phyloP scores from a whole-genome alignment of 169 alveolate genomes.

The Besnoitia besnoiti region DNA sequence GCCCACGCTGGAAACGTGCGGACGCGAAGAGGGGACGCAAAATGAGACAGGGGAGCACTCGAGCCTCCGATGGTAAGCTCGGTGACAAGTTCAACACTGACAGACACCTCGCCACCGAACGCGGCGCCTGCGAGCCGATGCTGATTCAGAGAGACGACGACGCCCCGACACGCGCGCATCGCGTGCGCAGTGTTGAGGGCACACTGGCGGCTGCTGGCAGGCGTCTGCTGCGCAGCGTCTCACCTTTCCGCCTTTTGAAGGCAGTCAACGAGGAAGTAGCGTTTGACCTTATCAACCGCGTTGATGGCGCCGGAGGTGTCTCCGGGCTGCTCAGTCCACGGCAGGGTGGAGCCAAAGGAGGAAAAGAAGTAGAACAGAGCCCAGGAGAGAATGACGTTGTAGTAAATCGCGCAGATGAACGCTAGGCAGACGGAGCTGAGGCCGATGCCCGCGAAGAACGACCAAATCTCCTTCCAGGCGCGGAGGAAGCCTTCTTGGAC shows the following conservation, averaged over 20 bases:
- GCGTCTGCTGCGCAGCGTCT: too few relatives aligned
- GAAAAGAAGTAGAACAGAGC: background rate
- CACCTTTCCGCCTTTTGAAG: slow-evolving; percentile 1
- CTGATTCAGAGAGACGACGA: too few relatives aligned
- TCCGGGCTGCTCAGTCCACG: background rate
- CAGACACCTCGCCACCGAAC: too few relatives aligned
- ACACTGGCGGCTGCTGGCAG: too few relatives aligned
- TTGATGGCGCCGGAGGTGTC: background rate
- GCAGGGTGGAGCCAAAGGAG: background rate
- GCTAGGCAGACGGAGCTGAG: background rate
- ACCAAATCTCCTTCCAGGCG: background rate
- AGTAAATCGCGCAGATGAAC: background rate
- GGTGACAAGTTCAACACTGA: too few relatives aligned
- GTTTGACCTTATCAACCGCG: background rate
- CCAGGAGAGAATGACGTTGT: slow-evolving; percentile 15
- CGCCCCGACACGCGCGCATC: too few relatives aligned
- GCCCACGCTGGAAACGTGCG: too few relatives aligned
- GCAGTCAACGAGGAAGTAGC: slow-evolving; percentile 15
- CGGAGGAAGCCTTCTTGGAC: background rate
- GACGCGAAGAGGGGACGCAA: background rate
- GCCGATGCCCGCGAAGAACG: background rate
- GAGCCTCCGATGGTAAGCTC: too few relatives aligned
- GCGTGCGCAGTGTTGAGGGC: too few relatives aligned
- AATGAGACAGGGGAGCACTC: background rate
- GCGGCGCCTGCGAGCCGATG: too few relatives aligned